Evolutionary conservation across 345 rosid species (phyloP), one percentile per base, ranked within the genome.

Genomic region (Acer campestre): DNA sequence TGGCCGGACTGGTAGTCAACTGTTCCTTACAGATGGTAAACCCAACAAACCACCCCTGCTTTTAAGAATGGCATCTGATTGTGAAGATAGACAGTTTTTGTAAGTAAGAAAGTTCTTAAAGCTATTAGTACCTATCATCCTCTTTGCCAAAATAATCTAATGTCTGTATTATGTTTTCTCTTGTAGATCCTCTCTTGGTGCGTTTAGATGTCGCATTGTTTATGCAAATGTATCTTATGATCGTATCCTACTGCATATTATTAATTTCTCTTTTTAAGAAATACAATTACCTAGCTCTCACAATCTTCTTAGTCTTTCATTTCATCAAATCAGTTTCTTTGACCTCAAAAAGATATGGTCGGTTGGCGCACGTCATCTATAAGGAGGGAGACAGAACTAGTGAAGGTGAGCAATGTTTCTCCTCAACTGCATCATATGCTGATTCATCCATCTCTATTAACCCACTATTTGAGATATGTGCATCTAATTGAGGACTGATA

Each of bases 281-380:
- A 65, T 27, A 49, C 7, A 18, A 14, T 49, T 55, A 73, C 58
- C 61, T 68, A 49, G 46, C 44, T 62, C 73, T 55, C 58, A 75
- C 76, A 7, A 44, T 23, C 63, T 71, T 56, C 62, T 70, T 75
- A 22, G 70, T 74, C 55, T 71, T 62, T 62, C 20, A 68, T 68
- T 68, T 62, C 71, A 22, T 48, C 9, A 69, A 16, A 17, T 44
- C 73, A 61, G 70, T 67, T 83, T 88, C 86, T 83, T 92, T 92
- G 85, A 84, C 88, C 62, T 66, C 13, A 66, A 77, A 70, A 83
- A 93, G 98, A 96, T 85, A 94, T 96, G 99, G 99, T 96, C 77
- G 99, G 99, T 71, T 96, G 99, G 99, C 99, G 99, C 72, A 96
- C 98, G 68, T 96, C 99, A 65, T 95, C 99, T 71, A 86, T 95